Percentiles rank a stretch among this genome's conserved stretches.
phyloP scores from a whole-genome alignment of 116 monocot species.

The Zostera marina region DNA sequence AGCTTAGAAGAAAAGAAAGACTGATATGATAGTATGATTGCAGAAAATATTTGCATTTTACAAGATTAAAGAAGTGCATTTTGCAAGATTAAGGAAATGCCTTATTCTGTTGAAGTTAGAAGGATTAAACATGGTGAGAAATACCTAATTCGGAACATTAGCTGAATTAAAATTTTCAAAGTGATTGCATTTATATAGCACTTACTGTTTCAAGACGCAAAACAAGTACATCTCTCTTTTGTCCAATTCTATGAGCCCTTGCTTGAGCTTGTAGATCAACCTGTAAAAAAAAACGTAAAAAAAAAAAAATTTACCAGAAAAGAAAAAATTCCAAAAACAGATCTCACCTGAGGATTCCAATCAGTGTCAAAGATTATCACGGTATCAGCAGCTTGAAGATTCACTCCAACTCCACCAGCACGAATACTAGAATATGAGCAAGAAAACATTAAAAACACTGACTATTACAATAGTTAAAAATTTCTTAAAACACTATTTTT shows the following conservation, averaged over 20 bases:
- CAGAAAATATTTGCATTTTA: no score
- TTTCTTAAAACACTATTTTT: neutral
- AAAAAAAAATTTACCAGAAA: neutral
- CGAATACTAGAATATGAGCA: slow-evolving; percentile 53
- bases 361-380: slow-evolving; percentile 99
- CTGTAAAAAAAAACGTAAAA: slow-evolving; percentile 17
- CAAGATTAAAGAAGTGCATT: no score
- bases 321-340: neutral
- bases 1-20: no score
- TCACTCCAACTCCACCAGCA: slow-evolving; percentile 98
- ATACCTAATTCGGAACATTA: neutral
- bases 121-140: no score
- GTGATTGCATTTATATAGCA: neutral
- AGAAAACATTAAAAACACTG: neutral
- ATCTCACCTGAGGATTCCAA: slow-evolving; percentile 96
- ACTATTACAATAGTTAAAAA: neutral
- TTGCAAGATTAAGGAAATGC: no score
- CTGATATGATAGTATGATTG: no score
- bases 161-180: neutral
- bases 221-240: slow-evolving; percentile 99
- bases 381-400: slow-evolving; percentile 99
- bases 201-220: slow-evolving; percentile 90
- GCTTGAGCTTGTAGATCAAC: slow-evolving; percentile 99
- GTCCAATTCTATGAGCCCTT: slow-evolving; percentile 97
- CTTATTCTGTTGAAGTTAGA: no score